Conservation (phyloP, 495 filamentous ascomycete species). For the Aspergillus ostianus region DNA sequence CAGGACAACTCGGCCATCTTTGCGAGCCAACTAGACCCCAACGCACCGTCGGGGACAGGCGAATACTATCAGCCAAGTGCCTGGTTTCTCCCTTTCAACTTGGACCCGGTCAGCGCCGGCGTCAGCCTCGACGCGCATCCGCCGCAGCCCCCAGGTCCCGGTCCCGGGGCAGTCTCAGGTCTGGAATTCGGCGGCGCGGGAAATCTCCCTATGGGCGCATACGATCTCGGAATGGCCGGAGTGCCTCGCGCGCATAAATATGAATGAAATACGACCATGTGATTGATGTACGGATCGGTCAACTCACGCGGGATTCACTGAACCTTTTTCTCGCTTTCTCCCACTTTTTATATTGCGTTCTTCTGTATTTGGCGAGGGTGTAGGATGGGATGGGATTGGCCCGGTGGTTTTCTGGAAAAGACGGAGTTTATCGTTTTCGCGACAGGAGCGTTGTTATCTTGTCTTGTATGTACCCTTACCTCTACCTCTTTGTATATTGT, state of each 20-base stretch:
- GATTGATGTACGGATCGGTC: neutral
- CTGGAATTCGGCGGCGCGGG: conserved; percentile 27
- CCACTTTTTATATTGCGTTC: neutral
- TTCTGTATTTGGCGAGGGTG: conserved; percentile 2
- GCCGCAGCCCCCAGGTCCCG: conserved; percentile 11
- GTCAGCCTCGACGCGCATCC: conserved; percentile 20
- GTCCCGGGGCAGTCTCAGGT: conserved; percentile 12
- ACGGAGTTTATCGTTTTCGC: conserved; percentile 5
- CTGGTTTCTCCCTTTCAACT: conserved; percentile 96
- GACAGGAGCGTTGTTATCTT: neutral
- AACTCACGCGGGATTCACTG: neutral
- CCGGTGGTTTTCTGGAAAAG: conserved; percentile 4
- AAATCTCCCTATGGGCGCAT: conserved; percentile 30
- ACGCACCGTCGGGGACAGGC: conserved; percentile 39
- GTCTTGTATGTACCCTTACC: conserved; percentile 4
- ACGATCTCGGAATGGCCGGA: conserved; percentile 29
- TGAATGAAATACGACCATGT: neutral
- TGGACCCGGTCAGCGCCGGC: conserved; percentile 57
- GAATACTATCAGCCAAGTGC: conserved; percentile 61
- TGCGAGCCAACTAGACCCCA: conserved; percentile 38
- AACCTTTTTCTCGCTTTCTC: neutral
- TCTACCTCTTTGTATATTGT: conserved; percentile 7
- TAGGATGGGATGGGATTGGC: neutral
- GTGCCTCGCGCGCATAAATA: conserved; percentile 19
- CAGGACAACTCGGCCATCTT: conserved; percentile 32